phyloP scores from a whole-genome alignment of 2,329 filamentous ascomycete genomes.

The Fusarium haematococcum region DNA sequence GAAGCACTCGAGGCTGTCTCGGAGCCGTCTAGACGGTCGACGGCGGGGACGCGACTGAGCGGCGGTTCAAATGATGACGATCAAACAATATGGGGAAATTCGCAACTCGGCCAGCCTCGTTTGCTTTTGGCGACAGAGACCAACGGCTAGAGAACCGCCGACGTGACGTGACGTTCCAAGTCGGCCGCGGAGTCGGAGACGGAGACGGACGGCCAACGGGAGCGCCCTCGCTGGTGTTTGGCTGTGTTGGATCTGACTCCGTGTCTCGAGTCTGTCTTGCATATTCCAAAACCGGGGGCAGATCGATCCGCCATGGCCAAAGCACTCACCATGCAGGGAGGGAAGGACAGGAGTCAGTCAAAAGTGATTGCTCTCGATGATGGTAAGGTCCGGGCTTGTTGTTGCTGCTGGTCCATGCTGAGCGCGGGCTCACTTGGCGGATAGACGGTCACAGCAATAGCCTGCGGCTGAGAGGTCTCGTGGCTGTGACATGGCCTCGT shows the following conservation, averaged over 20 bases:
- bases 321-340: not conserved
- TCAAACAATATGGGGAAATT: constrained; percentile 26
- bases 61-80: constrained; percentile 31
- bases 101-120: constrained; percentile 1
- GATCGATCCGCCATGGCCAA: constrained; percentile 13
- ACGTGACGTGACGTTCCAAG: not conserved
- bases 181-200: not conserved
- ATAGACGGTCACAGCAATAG: constrained; percentile 31
- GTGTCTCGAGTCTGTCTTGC: constrained; percentile 8
- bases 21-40: constrained; percentile 36
- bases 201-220: constrained; percentile 1
- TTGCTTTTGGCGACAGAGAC: constrained; percentile 23
- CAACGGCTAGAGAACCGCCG: not conserved
- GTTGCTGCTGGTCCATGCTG: constrained; percentile 33
- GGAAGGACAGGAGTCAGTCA: constrained; percentile 6
- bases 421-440: constrained; percentile 20
- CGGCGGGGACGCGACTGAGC: constrained; percentile 21
- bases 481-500: constrained; percentile 9
- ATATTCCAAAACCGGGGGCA: constrained; percentile 1
- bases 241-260: constrained; percentile 2
- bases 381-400: constrained; percentile 19
- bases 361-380: constrained; percentile 9
- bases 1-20: constrained; percentile 30
- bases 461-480: constrained; percentile 32
- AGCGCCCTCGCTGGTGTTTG: not conserved